Evolutionary conservation across 805 yeast species (phyloP), one percentile per base, ranked within the genome.

Genomic region (Candida adriatica): DNA sequence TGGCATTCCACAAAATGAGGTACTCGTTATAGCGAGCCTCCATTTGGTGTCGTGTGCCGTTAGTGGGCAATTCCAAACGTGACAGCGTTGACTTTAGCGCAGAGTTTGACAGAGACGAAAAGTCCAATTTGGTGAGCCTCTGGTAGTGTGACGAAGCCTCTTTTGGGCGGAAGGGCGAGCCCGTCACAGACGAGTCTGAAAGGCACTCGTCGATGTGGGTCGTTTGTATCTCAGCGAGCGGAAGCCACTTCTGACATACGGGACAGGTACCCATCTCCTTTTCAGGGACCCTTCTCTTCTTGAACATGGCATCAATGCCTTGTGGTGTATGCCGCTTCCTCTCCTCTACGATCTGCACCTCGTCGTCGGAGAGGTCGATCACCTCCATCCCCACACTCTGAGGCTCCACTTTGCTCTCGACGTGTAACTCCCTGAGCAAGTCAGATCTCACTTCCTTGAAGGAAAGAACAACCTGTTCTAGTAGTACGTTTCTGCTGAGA

Each of bases 11-110:
- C 8, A 86, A 49, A 19, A 77, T 73, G 34, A 80, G 74, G 60
- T 76, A 88, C 42, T 87, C 90, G 39, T 74, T 78, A 49, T 82
- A 82, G 24, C 97, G 58, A 13, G 69, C 57, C 38, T 83, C 88
- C 44, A 87, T 48, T 41, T 73, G 78, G 11, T 57, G 58, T 38
- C 84, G 63, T 1, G 79, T 56, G 0, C 96, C 97, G 8, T 51
- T 54, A 0, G 74, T 63, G 0, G 87, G 70, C 6, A 88, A 53
- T 10, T 73, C 72, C 15, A 73, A 51, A 6, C 68, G 63, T 2
- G 62, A 31, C 11, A 88, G 58, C 48, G 75, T 76, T 27, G 72
- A 75, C 42, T 76, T 76, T 9, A 87, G 58, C 44, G 76, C 75
- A 3, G 75, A 54, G 2, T 75, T 71, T 4, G 76, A 59, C 37